Percentiles rank a stretch among this genome's conserved stretches.
Evolutionary conservation across 495 filamentous ascomycete species (phyloP).

Genomic region (Lasiosphaeria ovina): DNA sequence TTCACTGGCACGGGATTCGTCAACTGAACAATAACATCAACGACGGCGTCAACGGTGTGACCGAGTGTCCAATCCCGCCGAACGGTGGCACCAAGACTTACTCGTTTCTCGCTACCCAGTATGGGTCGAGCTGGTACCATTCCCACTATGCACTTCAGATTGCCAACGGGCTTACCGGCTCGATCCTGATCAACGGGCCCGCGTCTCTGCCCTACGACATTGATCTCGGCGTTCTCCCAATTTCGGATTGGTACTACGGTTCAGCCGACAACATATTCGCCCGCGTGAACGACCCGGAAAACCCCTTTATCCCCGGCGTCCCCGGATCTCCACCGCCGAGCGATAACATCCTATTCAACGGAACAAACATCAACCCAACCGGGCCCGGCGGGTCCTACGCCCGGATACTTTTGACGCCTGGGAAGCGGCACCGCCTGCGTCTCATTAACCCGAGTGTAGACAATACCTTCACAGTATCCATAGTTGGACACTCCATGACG

Average conservation of each 20-base stretch:
- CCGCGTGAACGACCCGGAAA: conserved; percentile 17
- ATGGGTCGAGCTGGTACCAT: conserved; percentile 47
- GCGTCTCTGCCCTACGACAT: conserved; percentile 49
- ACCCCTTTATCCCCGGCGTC: conserved; percentile 13
- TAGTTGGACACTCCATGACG: conserved; percentile 50
- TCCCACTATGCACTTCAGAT: conserved; percentile 55
- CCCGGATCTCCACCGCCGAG: conserved; percentile 21
- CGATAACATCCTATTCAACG: conserved; percentile 36
- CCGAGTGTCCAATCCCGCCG: conserved; percentile 51
- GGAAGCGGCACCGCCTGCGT: conserved; percentile 49
- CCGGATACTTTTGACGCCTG: conserved; percentile 34
- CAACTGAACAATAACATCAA: conserved; percentile 35
- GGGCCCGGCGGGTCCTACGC: conserved; percentile 35
- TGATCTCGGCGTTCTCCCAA: conserved; percentile 43
- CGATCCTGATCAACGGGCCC: conserved; percentile 57
- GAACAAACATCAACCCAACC: conserved; percentile 36
- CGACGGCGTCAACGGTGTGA: conserved; percentile 47
- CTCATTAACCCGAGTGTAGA: conserved; percentile 55
- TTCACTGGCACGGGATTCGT: conserved; percentile 57
- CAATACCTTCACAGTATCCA: conserved; percentile 44
- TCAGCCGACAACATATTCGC: conserved; percentile 20
- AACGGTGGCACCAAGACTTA: conserved; percentile 39
- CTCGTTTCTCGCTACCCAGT: conserved; percentile 51
- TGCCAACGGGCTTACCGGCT: conserved; percentile 45
- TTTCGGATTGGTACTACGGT: conserved; percentile 46